Evolutionary conservation across 2,329 filamentous ascomycete genomes (phyloP), one percentile per base, ranked within the genome.

Genomic region (Diaporthe aspalathi): DNA sequence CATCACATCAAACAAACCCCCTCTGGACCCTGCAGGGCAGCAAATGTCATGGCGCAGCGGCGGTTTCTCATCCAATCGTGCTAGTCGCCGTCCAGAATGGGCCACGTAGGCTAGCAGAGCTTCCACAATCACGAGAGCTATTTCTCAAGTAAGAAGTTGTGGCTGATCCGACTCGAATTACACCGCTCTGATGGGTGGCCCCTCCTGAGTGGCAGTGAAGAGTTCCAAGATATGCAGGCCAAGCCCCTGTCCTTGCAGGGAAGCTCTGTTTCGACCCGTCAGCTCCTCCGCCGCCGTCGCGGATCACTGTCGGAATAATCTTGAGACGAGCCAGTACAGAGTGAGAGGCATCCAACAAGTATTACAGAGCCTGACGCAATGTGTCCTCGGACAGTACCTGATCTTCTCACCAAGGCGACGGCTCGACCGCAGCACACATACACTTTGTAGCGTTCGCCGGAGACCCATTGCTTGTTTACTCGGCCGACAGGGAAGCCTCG

Each of bases 141-240:
- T 50, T 56, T n/a, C 40, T 65, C 54, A 52, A 35, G 27, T 50
- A 45, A 56, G 45, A 54, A 8, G 43, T 56, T 35, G 49, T 38
- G 40, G 32, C 45, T 49, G 29, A 27, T 12, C 54, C 54, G 45
- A 49, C 38, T 47, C 22, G 67, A 69, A 70, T 72, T n/a, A 67
- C 71, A 72, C 68, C 71, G 71, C 71, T 68, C 62, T 38, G 45
- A 17, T 57, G 62, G 38, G 69, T 71, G 71, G 71, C 32, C 40
- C 71, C 71, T 35, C 29, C 47, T 38, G 38, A 67, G 71, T 68
- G 68, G 71, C 68, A 70, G 68, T 70, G 71, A 71, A 40, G 54
- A 35, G 68, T 68, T 70, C 67, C 53, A 67, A 70, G 60, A 60
- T 22, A 70, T 70, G 71, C 71, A 72, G 49, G 71, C 71, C 71